Evolutionary conservation across 2,329 filamentous ascomycete species (phyloP).

Genomic region (Neofusicoccum laricinum): DNA sequence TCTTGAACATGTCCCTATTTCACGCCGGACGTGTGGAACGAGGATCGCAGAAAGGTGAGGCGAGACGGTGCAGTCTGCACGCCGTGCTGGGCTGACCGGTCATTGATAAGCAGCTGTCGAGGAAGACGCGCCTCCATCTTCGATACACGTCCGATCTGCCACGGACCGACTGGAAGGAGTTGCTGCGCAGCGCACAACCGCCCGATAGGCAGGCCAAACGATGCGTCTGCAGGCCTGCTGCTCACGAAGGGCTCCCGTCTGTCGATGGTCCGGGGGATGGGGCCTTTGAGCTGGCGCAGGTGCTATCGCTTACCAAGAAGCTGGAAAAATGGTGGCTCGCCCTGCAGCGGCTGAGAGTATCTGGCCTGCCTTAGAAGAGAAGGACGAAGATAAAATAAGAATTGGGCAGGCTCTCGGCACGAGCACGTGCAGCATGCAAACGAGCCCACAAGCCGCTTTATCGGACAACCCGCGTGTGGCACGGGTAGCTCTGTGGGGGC

Average conservation of each 20-base stretch:
- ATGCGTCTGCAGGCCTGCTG: not conserved
- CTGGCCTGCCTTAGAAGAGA: not conserved
- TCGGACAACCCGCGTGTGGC: not conserved
- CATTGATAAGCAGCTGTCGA: not conserved
- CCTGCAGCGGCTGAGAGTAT: not conserved
- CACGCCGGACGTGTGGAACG: too few species aligned
- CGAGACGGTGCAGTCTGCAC: not conserved
- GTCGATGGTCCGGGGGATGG: too few species aligned
- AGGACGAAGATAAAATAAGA: not conserved
- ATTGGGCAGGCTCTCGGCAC: not conserved
- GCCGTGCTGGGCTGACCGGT: not conserved
- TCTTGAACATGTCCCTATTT: too few species aligned
- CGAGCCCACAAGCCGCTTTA: not conserved
- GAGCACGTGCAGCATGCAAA: not conserved
- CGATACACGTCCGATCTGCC: too few species aligned
- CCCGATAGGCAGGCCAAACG: not conserved
- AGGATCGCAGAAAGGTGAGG: too few species aligned
- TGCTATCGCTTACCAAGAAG: too few species aligned
- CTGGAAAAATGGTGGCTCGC: not conserved
- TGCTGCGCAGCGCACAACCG: too few species aligned
- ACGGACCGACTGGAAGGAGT: too few species aligned
- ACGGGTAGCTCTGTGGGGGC: not conserved
- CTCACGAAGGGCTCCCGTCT: too few species aligned
- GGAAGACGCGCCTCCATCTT: not conserved
- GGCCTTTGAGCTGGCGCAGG: too few species aligned